Evolutionary conservation across 2,329 filamentous ascomycete genomes (phyloP), one percentile per base, ranked within the genome.

Genomic region (Penicillium sp.): DNA sequence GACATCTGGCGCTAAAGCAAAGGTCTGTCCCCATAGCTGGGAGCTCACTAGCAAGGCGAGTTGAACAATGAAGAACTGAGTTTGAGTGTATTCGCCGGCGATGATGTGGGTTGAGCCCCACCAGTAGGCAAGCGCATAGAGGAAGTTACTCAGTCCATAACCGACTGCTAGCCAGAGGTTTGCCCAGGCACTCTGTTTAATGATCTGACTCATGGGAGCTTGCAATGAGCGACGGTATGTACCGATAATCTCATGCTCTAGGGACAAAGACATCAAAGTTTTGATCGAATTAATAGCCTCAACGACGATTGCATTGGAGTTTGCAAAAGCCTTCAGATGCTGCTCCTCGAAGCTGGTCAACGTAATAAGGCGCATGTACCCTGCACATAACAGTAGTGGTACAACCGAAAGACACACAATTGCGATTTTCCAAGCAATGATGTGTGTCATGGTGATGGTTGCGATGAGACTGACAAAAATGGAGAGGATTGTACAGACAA

Each of bases 401-500:
- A 96, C 88, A 0, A 89, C 90, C 1, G 91, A 83, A 58, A 90
- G 90, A 70, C 91, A 94, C 30, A 96, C 92, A 0, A 96, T 84
- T 12, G 91, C 90, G 24, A 96, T 82, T 76, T 96, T 96, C 93
- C 93, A 97, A 2, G 91, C 92, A 60, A 86, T 10, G 86, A 84
- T n/a, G 92, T 81, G 17, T 89, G 90, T 85, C 26, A 96, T 79
- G 15, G 85, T 79, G 57, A 92, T 87, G 12, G 92, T 89, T 1
- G 89, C 86, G 49, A 95, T 75, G 7, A 99, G 83, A 0, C 93
- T 98, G 0, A 81, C 77, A 33, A 93, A 91, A 74, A 92, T 89
- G 49, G 90, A 0, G 91, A 96, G 80, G 59, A 98, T 85, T 9
- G 94, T 96, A 61, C 93, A 93, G 1, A 98, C 85, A 0, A 93